A percentile compares a stretch with the other conserved stretches of the same genome.
phyloP scores from a whole-genome alignment of 2,329 filamentous ascomycete genomes.

The Fusarium vanettenii region DNA sequence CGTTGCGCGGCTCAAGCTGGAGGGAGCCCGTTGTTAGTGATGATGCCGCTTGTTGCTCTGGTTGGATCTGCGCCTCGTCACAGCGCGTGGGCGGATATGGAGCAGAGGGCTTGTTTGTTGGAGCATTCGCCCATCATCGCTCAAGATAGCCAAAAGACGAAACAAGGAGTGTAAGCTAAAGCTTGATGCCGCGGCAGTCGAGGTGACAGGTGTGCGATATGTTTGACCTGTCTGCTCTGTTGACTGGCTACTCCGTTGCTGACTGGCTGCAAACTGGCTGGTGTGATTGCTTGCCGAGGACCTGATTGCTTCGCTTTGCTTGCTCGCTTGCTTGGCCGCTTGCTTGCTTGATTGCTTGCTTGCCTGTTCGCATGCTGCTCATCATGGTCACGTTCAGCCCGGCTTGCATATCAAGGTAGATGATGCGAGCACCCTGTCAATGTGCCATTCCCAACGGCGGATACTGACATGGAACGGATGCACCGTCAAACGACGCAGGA shows the following conservation, averaged over 20 bases:
- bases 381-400: slow-evolving; percentile 23
- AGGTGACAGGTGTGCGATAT: slow-evolving; percentile 1
- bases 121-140: slow-evolving; percentile 19
- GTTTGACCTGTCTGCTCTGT: slow-evolving; percentile 6
- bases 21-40: slow-evolving; percentile 31
- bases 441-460: not conserved
- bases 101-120: slow-evolving; percentile 25
- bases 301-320: slow-evolving; percentile 13
- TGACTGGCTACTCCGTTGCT: slow-evolving; percentile 12
- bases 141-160: slow-evolving; percentile 21
- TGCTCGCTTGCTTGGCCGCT: slow-evolving; percentile 1
- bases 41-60: slow-evolving; percentile 26
- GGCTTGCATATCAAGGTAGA: slow-evolving; percentile 15
- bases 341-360: slow-evolving; percentile 8
- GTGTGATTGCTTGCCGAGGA: slow-evolving; percentile 6
- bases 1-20: slow-evolving; percentile 19
- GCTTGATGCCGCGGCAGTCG: slow-evolving; percentile 17
- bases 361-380: slow-evolving; percentile 14
- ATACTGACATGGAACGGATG: not conserved
- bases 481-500: not conserved
- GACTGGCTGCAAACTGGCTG: slow-evolving; percentile 8
- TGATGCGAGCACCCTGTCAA: slow-evolving; percentile 5
- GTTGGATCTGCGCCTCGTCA: slow-evolving; percentile 26
- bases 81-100: slow-evolving; percentile 8
- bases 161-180: slow-evolving; percentile 29